phyloP scores from a whole-genome alignment of 495 filamentous ascomycete genomes.

The Neurospora sp. region DNA sequence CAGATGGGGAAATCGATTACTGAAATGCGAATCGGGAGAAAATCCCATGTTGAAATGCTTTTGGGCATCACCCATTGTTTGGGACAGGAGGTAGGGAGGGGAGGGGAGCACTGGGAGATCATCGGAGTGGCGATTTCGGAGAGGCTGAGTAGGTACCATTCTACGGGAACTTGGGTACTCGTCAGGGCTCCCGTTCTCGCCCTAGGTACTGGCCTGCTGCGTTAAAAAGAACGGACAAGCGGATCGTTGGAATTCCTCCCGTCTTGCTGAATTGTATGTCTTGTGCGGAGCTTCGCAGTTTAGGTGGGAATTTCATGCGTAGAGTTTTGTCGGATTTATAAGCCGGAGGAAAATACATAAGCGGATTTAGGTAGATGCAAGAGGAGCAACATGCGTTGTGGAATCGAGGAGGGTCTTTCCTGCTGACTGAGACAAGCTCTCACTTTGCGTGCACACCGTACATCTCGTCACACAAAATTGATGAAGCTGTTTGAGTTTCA shows the following conservation, averaged over 20 bases:
- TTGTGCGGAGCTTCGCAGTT: background rate
- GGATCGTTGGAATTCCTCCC: background rate
- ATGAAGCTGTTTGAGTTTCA: background rate
- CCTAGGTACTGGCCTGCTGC: too few relatives aligned
- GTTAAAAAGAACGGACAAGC: background rate
- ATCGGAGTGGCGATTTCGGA: background rate
- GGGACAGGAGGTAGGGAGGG: background rate
- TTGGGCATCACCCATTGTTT: background rate
- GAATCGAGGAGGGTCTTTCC: background rate
- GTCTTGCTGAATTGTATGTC: background rate
- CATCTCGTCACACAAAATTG: background rate
- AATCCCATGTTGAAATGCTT: background rate
- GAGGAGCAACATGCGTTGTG: background rate
- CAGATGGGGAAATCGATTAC: background rate
- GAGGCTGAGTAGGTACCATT: background rate
- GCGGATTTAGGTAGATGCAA: background rate
- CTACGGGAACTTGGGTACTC: background rate
- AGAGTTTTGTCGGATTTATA: background rate
- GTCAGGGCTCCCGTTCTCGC: background rate
- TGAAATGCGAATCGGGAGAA: background rate
- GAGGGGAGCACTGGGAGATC: background rate
- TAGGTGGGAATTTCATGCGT: background rate
- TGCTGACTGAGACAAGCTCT: background rate
- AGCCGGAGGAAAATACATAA: background rate
- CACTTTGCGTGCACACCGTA: background rate